These are phyloP conservation scores for Nannochloropsis salina DNA, from an alignment of 108 stramenopile genomes.

Conservation along the genomic window DNA sequence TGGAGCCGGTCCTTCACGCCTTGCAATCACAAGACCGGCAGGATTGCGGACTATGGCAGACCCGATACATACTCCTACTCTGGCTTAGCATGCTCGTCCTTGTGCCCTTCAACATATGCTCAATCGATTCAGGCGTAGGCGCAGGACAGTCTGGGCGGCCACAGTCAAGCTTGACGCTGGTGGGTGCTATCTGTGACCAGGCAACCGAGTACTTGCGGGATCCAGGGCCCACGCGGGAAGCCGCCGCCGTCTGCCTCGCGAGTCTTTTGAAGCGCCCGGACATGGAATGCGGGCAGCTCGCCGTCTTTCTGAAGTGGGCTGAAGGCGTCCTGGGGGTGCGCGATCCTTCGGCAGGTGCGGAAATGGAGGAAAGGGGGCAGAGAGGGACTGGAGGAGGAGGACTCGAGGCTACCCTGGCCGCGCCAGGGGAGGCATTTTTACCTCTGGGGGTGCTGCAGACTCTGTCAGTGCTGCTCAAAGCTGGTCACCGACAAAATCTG, in stretches of 20 bases:
- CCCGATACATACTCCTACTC: constrained; percentile 79
- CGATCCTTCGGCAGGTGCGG: constrained; percentile 34
- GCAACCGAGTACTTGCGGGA: constrained; percentile 58
- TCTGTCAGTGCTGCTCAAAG: constrained; percentile 40
- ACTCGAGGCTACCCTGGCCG: constrained; percentile 31
- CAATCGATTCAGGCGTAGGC: constrained; percentile 65
- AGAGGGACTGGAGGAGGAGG: constrained; percentile 22
- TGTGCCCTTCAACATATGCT: constrained; percentile 82
- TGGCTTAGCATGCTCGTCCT: constrained; percentile 90
- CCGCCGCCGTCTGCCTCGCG: constrained; percentile 79
- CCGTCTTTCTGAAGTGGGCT: constrained; percentile 67
- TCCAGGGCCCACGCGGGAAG: constrained; percentile 79
- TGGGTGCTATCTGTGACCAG: constrained; percentile 36
- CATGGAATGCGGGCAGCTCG: constrained; percentile 66
- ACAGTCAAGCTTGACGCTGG: constrained; percentile 12
- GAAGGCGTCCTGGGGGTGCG: constrained; percentile 39
- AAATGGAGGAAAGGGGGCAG: constrained; percentile 25
- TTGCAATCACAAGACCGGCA: constrained; percentile 56
- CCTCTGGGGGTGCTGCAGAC: constrained; percentile 40
- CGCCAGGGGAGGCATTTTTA: constrained; percentile 45
- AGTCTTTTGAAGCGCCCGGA: constrained; percentile 84
- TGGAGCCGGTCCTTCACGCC: constrained; percentile 72
- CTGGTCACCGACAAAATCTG: constrained; percentile 24
- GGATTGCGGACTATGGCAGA: constrained; percentile 74
- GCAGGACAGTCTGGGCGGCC: neutral